These are phyloP conservation scores for Calonectria honghensis DNA, from an alignment of 2,329 filamentous ascomycete species.

Conservation along the genomic window DNA sequence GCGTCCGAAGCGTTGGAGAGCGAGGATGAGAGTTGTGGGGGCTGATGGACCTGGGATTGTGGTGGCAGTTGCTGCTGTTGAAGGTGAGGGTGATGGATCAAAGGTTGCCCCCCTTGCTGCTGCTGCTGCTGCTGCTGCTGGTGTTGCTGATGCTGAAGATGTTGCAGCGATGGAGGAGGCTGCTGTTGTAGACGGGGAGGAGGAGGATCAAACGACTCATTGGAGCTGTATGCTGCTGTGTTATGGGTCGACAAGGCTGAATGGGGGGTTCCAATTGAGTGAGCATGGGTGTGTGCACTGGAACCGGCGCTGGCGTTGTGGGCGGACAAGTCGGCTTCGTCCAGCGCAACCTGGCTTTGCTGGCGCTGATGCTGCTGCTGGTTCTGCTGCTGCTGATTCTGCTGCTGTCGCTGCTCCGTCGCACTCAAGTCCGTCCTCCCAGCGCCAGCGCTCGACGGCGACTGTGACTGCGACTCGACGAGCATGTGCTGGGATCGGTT, in stretches of 20 bases:
- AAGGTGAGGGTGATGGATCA: conserved; percentile 42
- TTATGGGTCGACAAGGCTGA: conserved; percentile 67
- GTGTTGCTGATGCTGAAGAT: conserved; percentile 44
- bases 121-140: conserved; percentile 35
- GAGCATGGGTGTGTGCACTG: conserved; percentile 49
- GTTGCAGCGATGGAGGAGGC: conserved; percentile 52
- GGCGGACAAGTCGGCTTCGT: conserved; percentile 56
- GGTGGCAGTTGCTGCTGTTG: conserved; percentile 34
- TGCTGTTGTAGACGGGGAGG: conserved; percentile 56
- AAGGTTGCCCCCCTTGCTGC: conserved; percentile 48
- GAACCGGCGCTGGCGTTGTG: conserved; percentile 48
- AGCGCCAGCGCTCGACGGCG: conserved; percentile 57
- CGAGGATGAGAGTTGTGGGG: conserved; percentile 45
- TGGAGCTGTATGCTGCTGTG: conserved; percentile 65
- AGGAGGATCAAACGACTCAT: conserved; percentile 66
- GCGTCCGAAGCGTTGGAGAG: conserved; percentile 45
- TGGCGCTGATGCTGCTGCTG: conserved; percentile 44
- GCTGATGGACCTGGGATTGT: conserved; percentile 43
- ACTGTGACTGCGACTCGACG: conserved; percentile 65
- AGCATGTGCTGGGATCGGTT: conserved; percentile 75
- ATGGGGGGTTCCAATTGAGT: conserved; percentile 58
- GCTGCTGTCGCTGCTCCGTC: conserved; percentile 43
- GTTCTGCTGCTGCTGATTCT: conserved; percentile 44
- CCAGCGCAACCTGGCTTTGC: conserved; percentile 44
- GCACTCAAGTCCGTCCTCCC: conserved; percentile 49